A percentile compares a stretch with the other conserved stretches of the same genome.
phyloP scores from a whole-genome alignment of 2,329 filamentous ascomycete genomes.

The Monosporascus sp. region DNA sequence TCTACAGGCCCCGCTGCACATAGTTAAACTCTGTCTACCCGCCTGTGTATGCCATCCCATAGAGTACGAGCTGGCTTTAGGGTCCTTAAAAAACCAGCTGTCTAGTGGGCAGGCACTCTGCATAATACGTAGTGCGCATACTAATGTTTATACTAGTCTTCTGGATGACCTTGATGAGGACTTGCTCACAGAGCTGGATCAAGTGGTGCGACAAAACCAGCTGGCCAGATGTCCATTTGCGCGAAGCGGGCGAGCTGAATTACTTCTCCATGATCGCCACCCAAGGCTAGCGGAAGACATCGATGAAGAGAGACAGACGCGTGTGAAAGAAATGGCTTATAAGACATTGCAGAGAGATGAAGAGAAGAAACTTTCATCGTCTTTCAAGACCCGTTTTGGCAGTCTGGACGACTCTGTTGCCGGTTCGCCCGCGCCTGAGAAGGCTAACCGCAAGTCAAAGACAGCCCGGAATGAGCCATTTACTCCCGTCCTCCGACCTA shows the following conservation, averaged over 20 bases:
- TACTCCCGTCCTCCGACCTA: conserved; percentile 65
- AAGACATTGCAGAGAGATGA: conserved; percentile 59
- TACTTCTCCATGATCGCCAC: conserved; percentile 59
- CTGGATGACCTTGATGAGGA: conserved; percentile 83
- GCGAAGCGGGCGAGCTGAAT: conserved; percentile 68
- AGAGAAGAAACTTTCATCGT: conserved; percentile 57
- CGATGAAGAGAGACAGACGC: conserved; percentile 62
- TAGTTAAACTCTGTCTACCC: too few relatives aligned
- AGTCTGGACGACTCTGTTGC: conserved; percentile 59
- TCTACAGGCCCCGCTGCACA: too few relatives aligned
- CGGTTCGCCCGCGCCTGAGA: conserved; percentile 38
- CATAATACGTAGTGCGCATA: background rate
- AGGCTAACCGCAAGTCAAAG: conserved; percentile 42
- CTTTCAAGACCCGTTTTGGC: conserved; percentile 55
- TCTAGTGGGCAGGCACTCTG: background rate
- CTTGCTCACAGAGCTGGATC: conserved; percentile 74
- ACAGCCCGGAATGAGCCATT: conserved; percentile 48
- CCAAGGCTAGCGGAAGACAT: conserved; percentile 61
- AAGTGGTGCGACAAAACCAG: conserved; percentile 77
- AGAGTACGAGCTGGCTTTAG: background rate
- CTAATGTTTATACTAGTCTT: conserved; percentile 40
- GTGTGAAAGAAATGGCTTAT: conserved; percentile 73
- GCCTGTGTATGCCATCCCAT: too few relatives aligned
- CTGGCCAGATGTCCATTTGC: conserved; percentile 70
- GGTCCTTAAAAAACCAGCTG: background rate